Conservation (phyloP, 768 basidiomycete species). For the Harrya chromipes region DNA sequence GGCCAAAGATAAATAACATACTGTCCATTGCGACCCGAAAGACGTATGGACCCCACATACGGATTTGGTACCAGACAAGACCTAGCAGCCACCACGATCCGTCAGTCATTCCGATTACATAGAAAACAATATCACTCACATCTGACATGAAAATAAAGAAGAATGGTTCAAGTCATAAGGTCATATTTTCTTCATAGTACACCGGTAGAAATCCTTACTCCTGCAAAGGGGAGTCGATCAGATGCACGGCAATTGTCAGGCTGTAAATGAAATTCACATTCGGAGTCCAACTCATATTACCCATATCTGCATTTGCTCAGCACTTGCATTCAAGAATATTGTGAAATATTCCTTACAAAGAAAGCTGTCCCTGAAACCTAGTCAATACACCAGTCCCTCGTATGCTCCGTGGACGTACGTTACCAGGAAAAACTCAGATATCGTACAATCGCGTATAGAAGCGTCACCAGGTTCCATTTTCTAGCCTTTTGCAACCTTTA, state of each 20-base stretch:
- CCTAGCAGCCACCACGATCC: constrained; percentile 2
- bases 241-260: background rate
- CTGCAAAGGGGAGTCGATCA: constrained; percentile 1
- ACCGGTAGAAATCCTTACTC: constrained; percentile 4
- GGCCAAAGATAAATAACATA: background rate
- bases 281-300: constrained; percentile 4
- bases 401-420: constrained; percentile 1
- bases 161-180: too few relatives aligned
- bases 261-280: constrained; percentile 2
- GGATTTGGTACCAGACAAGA: constrained; percentile 14
- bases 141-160: background rate
- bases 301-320: constrained; percentile 8
- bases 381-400: background rate
- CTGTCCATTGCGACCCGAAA: constrained; percentile 20
- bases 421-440: constrained; percentile 16
- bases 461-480: constrained; percentile 16
- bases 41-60: constrained; percentile 11
- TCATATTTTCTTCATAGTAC: too few relatives aligned
- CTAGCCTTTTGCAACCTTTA: constrained; percentile 8
- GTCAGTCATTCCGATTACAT: background rate
- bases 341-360: constrained; percentile 9
- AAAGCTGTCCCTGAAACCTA: background rate
- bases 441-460: constrained; percentile 18
- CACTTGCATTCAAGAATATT: background rate
- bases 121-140: constrained; percentile 4